A percentile compares a stretch with the other conserved stretches of the same genome.
Conservation (phyloP, 208 protist genomes). For the Leishmania tarentolae region DNA sequence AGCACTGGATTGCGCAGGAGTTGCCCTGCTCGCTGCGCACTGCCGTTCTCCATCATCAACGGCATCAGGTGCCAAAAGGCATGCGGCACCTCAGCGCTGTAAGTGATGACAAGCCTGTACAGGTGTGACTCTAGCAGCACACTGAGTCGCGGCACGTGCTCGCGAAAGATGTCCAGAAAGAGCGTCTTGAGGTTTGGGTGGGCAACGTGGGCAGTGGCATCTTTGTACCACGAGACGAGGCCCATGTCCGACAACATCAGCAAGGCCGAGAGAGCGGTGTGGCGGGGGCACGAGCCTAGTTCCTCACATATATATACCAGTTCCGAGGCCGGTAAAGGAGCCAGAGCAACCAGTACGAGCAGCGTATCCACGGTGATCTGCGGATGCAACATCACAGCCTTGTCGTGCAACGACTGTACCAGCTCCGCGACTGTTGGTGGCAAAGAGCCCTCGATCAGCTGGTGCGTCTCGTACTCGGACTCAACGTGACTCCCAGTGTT, state of each 20-base stretch:
- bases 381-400: conserved; percentile 45
- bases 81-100: conserved; percentile 64
- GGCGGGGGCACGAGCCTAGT: conserved; percentile 58
- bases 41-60: conserved; percentile 78
- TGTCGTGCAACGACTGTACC: conserved; percentile 44
- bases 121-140: conserved; percentile 82
- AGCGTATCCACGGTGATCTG: conserved; percentile 56
- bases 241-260: conserved; percentile 66
- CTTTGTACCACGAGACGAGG: conserved; percentile 50
- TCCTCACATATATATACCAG: conserved; percentile 81
- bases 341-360: conserved; percentile 50
- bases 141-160: conserved; percentile 57
- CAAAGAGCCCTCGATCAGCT: conserved; percentile 48
- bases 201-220: conserved; percentile 53
- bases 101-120: conserved; percentile 68
- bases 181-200: conserved; percentile 43
- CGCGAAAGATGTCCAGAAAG: conserved; percentile 45
- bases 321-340: conserved; percentile 68
- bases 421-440: conserved; percentile 58
- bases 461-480: conserved; percentile 47
- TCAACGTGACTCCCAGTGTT: conserved; percentile 29
- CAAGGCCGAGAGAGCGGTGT: conserved; percentile 66
- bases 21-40: conserved; percentile 44
- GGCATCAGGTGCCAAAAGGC: conserved; percentile 62
- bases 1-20: conserved; percentile 56